Percentiles rank a stretch among this genome's conserved stretches.
Evolutionary conservation across 176 grass and related monocot genomes (phyloP).

Genomic region (Cenchrus purpureus): DNA sequence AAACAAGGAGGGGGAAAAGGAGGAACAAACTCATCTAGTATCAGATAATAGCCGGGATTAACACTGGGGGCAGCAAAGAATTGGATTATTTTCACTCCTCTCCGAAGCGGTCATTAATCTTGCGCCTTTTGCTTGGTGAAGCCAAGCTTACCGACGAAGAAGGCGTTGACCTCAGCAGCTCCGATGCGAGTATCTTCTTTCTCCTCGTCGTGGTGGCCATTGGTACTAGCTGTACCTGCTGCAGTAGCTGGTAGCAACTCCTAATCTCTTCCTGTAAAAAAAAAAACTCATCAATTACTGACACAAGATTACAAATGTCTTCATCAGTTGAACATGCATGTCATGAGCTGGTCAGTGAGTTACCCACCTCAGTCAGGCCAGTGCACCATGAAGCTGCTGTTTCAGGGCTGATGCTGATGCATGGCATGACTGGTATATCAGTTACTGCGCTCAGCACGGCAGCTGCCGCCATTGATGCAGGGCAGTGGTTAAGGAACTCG

Average conservation of each 20-base stretch:
- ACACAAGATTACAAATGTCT: slow-evolving; percentile 2
- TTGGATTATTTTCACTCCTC: slow-evolving; percentile 8
- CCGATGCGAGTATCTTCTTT: neutral
- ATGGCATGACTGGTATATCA: slow-evolving; percentile 46
- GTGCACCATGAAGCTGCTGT: slow-evolving; percentile 54
- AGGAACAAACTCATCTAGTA: slow-evolving; percentile 7
- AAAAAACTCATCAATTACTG: neutral
- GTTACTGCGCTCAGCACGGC: slow-evolving; percentile 55
- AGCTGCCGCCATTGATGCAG: slow-evolving; percentile 63
- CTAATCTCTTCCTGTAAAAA: slow-evolving; percentile 61
- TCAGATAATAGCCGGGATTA: neutral
- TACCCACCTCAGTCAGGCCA: slow-evolving; percentile 45
- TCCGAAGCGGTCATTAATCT: neutral
- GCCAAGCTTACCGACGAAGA: neutral
- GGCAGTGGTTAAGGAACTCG: slow-evolving; percentile 49
- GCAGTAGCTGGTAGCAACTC: slow-evolving; percentile 60
- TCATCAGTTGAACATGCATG: slow-evolving; percentile 8
- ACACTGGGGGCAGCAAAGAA: neutral
- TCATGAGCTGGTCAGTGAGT: slow-evolving; percentile 6
- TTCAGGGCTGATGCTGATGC: slow-evolving; percentile 43
- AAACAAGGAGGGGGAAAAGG: neutral
- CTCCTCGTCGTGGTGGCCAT: neutral
- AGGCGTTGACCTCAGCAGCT: neutral
- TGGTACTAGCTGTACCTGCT: slow-evolving; percentile 27
- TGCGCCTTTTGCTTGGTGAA: slow-evolving; percentile 11